phyloP scores from a whole-genome alignment of 306 rosid genomes.

The Inga laurina region DNA sequence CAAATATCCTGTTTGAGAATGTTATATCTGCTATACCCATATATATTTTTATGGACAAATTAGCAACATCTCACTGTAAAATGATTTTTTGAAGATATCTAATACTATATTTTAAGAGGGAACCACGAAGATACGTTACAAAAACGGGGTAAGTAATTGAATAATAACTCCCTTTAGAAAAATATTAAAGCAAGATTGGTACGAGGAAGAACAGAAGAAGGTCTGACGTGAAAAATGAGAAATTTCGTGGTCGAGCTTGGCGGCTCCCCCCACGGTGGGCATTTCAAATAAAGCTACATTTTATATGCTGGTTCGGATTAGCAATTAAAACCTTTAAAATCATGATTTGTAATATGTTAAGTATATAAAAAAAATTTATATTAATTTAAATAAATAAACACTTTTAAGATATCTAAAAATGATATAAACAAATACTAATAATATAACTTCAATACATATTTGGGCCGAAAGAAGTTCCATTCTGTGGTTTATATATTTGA shows the following conservation, averaged over 20 bases:
- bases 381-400: no score
- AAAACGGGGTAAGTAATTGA: neutral
- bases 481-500: neutral
- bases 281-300: neutral
- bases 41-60: no score
- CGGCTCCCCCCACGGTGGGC: neutral
- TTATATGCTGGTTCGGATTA: no score
- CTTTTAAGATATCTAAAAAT: no score
- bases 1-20: neutral
- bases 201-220: neutral
- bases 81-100: neutral
- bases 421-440: no score
- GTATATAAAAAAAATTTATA: no score
- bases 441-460: neutral
- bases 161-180: neutral
- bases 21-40: neutral
- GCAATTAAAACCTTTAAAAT: no score
- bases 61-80: neutral
- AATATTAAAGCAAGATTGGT: neutral
- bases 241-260: neutral
- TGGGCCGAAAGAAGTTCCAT: no score
- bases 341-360: no score
- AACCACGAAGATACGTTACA: neutral
- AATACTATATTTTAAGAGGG: neutral
- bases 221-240: neutral